phyloP scores from a whole-genome alignment of 306 rosid genomes.

The Lagenaria siceraria region DNA sequence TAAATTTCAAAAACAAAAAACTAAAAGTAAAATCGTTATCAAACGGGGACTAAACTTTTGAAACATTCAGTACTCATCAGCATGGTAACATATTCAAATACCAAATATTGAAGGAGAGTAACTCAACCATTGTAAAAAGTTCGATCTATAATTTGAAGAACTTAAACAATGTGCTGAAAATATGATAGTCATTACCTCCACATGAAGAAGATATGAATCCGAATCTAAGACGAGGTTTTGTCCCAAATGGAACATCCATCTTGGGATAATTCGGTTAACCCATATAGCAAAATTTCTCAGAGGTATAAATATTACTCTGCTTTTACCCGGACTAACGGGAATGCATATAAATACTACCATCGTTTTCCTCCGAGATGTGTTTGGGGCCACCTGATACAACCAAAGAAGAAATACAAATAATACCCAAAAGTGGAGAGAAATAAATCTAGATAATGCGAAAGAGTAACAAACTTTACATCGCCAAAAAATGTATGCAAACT shows the following conservation, averaged over 20 bases:
- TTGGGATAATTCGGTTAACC: slow-evolving; percentile 65
- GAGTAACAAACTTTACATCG: background rate
- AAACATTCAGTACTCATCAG: background rate
- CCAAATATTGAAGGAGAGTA: background rate
- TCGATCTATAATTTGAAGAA: background rate
- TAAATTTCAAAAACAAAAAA: too few relatives aligned
- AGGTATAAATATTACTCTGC: slow-evolving; percentile 84
- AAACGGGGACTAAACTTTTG: background rate
- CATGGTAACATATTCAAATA: background rate
- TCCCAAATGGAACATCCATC: slow-evolving; percentile 84
- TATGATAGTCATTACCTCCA: slow-evolving; percentile 47
- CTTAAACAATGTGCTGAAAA: background rate
- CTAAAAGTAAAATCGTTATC: too few relatives aligned
- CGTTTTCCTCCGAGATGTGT: slow-evolving; percentile 12
- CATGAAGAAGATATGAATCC: slow-evolving; percentile 83
- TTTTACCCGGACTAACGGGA: slow-evolving; percentile 88
- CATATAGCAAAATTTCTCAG: slow-evolving; percentile 71
- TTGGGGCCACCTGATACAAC: slow-evolving; percentile 32
- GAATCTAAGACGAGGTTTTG: slow-evolving; percentile 83
- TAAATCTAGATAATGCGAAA: background rate
- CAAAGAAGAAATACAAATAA: background rate
- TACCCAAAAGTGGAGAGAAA: background rate
- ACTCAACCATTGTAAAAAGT: background rate
- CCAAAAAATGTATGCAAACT: background rate
- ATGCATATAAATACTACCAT: slow-evolving; percentile 51